Conservation (phyloP, 345 rosid genomes). For the Rubroshorea leprosula region DNA sequence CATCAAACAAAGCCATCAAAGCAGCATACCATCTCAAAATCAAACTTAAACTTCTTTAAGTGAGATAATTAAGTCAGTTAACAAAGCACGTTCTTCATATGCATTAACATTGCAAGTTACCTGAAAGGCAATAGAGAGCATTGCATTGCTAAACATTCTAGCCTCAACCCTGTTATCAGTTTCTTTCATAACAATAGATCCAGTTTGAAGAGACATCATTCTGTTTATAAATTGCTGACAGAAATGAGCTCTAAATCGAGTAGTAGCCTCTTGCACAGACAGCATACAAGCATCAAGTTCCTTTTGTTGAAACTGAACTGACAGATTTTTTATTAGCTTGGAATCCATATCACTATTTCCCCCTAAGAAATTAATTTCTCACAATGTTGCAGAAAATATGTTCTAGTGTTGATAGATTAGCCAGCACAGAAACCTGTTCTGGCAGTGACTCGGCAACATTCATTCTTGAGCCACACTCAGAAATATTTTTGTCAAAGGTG, state of each 20-base stretch:
- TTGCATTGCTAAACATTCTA: slow-evolving; percentile 3
- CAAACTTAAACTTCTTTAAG: not conserved
- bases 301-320: slow-evolving; percentile 18
- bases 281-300: slow-evolving; percentile 27
- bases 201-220: slow-evolving; percentile 23
- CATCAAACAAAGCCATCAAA: not conserved
- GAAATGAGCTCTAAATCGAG: slow-evolving; percentile 35
- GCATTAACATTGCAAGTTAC: no score
- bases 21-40: not conserved
- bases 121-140: slow-evolving; percentile 47
- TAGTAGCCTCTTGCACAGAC: slow-evolving; percentile 28
- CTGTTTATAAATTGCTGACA: slow-evolving; percentile 30
- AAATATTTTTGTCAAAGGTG: slow-evolving; percentile 11
- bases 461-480: slow-evolving; percentile 23
- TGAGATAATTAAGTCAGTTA: not conserved
- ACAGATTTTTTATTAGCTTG: slow-evolving; percentile 13
- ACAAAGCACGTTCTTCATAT: no score
- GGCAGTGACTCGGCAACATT: slow-evolving; percentile 28
- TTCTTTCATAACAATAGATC: slow-evolving; percentile 12
- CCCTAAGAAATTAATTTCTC: slow-evolving; percentile 23
- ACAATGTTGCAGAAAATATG: slow-evolving; percentile 29
- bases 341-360: slow-evolving; percentile 12
- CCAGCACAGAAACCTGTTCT: slow-evolving; percentile 44
- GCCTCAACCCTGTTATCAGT: slow-evolving; percentile 13
- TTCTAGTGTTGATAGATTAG: slow-evolving; percentile 41